phyloP scores from a whole-genome alignment of 345 rosid genomes.

The Eucalyptus viminalis region DNA sequence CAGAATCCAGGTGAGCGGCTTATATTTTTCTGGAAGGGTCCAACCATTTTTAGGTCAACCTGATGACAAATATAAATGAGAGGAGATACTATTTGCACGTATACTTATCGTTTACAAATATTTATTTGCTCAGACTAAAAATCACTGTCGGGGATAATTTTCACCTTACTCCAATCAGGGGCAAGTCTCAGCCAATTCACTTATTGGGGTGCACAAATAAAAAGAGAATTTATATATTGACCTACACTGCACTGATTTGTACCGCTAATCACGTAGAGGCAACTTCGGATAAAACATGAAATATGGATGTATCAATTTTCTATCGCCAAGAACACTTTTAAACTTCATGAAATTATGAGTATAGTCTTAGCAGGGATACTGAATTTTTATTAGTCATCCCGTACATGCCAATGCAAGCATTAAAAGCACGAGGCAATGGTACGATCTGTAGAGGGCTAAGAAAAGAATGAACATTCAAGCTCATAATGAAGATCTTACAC shows the following conservation, averaged over 20 bases:
- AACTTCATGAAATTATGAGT: neutral
- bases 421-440: neutral
- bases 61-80: neutral
- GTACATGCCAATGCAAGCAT: neutral
- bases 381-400: neutral
- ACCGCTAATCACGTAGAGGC: neutral
- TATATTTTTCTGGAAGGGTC: neutral
- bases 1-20: neutral
- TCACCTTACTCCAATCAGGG: neutral
- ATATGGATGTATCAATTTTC: neutral
- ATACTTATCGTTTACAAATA: neutral
- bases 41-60: neutral
- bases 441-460: neutral
- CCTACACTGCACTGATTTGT: neutral
- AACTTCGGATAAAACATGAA: neutral
- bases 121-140: neutral
- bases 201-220: neutral
- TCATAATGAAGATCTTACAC: neutral
- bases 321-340: neutral
- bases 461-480: neutral
- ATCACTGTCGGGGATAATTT: neutral
- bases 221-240: neutral
- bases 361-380: neutral
- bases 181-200: neutral
- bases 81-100: neutral